These are phyloP conservation scores for Phlebopus sp. DNA, from an alignment of 1,284 basidiomycete genomes.

Conservation along the genomic window DNA sequence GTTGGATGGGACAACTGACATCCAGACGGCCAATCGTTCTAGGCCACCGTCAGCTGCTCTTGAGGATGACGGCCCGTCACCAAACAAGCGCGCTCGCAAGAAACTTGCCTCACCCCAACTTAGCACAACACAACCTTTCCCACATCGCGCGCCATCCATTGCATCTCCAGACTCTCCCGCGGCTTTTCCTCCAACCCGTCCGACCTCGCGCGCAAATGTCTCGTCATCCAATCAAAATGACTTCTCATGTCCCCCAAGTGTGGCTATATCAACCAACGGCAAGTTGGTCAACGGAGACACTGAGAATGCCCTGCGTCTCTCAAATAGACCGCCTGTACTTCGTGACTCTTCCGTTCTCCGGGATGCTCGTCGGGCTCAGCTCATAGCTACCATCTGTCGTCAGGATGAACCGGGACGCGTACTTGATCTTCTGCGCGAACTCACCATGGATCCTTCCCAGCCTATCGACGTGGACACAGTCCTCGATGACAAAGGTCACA, in stretches of 20 bases:
- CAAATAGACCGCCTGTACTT: slow-evolving; percentile 63
- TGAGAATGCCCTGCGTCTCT: slow-evolving; percentile 53
- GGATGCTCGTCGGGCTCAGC: slow-evolving; percentile 57
- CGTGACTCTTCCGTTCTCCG: slow-evolving; percentile 62
- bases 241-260: slow-evolving; percentile 26
- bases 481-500: slow-evolving; percentile 94
- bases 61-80: slow-evolving; percentile 58
- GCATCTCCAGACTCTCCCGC: slow-evolving; percentile 9
- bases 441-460: slow-evolving; percentile 45
- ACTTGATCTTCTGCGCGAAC: slow-evolving; percentile 62
- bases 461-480: slow-evolving; percentile 72
- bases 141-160: slow-evolving; percentile 6
- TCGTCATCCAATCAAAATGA: slow-evolving; percentile 34
- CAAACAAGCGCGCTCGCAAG: slow-evolving; percentile 62
- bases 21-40: slow-evolving; percentile 43
- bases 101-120: slow-evolving; percentile 42
- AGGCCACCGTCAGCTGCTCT: slow-evolving; percentile 48
- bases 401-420: slow-evolving; percentile 63
- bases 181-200: slow-evolving; percentile 16
- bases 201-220: slow-evolving; percentile 17
- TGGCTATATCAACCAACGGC: slow-evolving; percentile 35
- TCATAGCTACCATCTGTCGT: slow-evolving; percentile 63
- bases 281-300: slow-evolving; percentile 33
- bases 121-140: slow-evolving; percentile 19
- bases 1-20: slow-evolving; percentile 42